Percentiles rank a stretch among this genome's conserved stretches.
Conservation (phyloP, 371 early-diverging fungal genomes). For the Nematocida sp. region DNA sequence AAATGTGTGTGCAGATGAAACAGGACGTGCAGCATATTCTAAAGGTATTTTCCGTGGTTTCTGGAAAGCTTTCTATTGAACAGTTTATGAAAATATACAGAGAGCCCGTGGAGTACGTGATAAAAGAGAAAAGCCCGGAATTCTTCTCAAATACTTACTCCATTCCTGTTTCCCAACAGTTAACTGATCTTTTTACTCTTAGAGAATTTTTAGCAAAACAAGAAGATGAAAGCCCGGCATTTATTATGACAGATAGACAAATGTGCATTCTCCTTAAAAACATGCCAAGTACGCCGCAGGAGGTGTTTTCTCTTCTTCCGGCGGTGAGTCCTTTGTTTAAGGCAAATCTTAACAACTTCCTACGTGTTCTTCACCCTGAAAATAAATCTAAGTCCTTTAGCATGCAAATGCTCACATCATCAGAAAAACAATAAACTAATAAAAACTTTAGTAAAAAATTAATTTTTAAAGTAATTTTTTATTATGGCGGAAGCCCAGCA, state of each 20-base stretch:
- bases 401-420: constrained; percentile 2
- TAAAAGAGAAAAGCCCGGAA: not conserved
- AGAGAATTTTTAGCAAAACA: constrained; percentile 60
- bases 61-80: not conserved
- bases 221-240: constrained; percentile 61
- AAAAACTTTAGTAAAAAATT: no score
- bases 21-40: constrained; percentile 11
- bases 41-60: not conserved
- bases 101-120: not conserved
- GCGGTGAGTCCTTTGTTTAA: constrained; percentile 58
- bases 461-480: no score
- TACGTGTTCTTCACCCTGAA: constrained; percentile 36
- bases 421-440: not conserved
- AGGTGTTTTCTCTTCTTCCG: constrained; percentile 30
- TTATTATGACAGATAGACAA: constrained; percentile 62
- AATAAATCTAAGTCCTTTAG: constrained; percentile 12
- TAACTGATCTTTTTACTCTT: constrained; percentile 45
- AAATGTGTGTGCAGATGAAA: constrained; percentile 25
- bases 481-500: not conserved
- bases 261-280: constrained; percentile 35
- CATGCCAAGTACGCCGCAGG: constrained; percentile 49
- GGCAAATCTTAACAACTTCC: constrained; percentile 58
- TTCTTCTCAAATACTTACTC: not conserved
- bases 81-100: not conserved
- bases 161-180: not conserved